Base-by-base conservation (phyloP, 2,329 filamentous ascomycete genomes). In the Scopulariopsis brevicaulis region DNA sequence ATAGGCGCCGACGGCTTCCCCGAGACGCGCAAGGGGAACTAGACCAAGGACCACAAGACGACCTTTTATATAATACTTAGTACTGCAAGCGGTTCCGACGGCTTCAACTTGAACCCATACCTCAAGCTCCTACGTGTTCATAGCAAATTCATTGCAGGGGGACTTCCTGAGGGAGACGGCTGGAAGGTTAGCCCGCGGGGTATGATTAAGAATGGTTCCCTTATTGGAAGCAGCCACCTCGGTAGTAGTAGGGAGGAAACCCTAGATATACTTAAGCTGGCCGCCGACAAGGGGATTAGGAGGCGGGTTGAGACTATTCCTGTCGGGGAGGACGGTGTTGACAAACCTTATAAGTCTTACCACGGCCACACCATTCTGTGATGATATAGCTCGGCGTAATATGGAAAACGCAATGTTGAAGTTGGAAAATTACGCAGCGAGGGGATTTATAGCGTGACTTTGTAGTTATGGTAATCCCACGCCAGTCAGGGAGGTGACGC, bases 131-230 rank as follows among this genome's bases (percentile, higher is more conserved):
- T 87, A 28, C 74, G 77, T 59, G 70, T 75, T 10, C 75, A 81
- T 59, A 83, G 84, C 10, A 74, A 73, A 15, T 83, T 85, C 66
- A 77, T 87, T 57, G 81, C 85, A 67, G 75, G 87, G 54, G 84
- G 84, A 18, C 78, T 80, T 1, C 83, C 84, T 0, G 84, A 86
- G 64, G 73, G 76, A 10, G 57, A 59, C 15, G 60, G 58, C 5
- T 60, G 57, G n/a, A 56, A 56, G 20, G 75, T 85, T 59, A 73
- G 71, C 60, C 79, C 78, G 3, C 81, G 78, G 62, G 70, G 75
- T 20, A 66, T 86, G 62, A 82, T 85, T 56, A 71, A 69, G 46
- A 84, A 83, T 64, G 76, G 77, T 3, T 66, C 71, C 4, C 73
- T 72, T 60, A 67, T 80, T 37, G 73, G 72, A 0, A 76, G 76